phyloP scores from a whole-genome alignment of 306 rosid species.

The Argentina anserina region DNA sequence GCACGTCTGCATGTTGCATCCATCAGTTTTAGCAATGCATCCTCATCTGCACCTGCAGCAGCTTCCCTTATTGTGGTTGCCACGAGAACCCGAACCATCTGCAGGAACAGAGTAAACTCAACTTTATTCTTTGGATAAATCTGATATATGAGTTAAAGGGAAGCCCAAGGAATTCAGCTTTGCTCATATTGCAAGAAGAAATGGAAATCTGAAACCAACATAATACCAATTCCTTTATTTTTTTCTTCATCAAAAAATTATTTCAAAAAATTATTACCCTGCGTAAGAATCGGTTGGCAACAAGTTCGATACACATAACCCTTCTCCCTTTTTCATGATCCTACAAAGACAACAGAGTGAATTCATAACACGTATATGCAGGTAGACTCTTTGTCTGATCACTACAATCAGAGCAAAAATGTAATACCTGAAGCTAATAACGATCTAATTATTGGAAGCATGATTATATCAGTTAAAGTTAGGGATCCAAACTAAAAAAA shows the following conservation, averaged over 20 bases:
- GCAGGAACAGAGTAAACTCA: slow-evolving; percentile 23
- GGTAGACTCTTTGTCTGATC: not conserved
- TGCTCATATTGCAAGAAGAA: not conserved
- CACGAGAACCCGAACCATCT: slow-evolving; percentile 95
- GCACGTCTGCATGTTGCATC: slow-evolving; percentile 92
- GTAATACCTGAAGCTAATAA: not conserved
- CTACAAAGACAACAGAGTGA: slow-evolving; percentile 31
- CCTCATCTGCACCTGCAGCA: slow-evolving; percentile 85
- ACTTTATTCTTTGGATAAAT: not conserved
- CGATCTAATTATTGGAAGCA: not conserved
- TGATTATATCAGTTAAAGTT: not conserved
- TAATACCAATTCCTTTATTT: not conserved
- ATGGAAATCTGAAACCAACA: not conserved
- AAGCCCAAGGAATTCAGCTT: not conserved
- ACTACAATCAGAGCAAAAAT: not conserved
- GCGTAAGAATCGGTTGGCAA: slow-evolving; percentile 91
- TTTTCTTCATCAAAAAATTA: not conserved
- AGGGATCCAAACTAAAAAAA: not conserved
- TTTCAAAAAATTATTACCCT: slow-evolving; percentile 47
- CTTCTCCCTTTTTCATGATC: slow-evolving; percentile 50
- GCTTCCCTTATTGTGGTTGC: slow-evolving; percentile 94
- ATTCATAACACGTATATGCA: not conserved
- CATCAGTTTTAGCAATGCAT: slow-evolving; percentile 69
- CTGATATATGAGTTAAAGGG: not conserved
- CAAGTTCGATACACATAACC: slow-evolving; percentile 85